These are phyloP conservation scores for Leccinum subatratum DNA, from an alignment of 1,284 basidiomycete genomes.

Conservation along the genomic window DNA sequence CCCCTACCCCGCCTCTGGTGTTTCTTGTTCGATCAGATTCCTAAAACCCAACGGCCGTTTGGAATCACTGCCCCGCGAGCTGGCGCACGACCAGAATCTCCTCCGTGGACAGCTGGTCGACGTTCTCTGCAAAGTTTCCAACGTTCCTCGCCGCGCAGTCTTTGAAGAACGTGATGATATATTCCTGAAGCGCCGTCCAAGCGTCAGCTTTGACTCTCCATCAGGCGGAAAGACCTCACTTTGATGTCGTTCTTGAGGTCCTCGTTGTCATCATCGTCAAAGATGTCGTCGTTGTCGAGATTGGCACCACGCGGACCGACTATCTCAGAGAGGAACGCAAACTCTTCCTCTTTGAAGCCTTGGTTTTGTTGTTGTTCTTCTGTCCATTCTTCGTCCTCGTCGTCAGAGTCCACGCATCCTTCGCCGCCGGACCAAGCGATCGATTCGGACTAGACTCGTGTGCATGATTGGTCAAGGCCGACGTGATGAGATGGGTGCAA, in stretches of 20 bases:
- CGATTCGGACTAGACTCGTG: conserved; percentile 65
- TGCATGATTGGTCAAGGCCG: conserved; percentile 89
- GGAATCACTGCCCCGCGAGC: conserved; percentile 39
- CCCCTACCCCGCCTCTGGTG: not conserved
- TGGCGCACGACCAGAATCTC: conserved; percentile 66
- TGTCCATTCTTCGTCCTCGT: conserved; percentile 86
- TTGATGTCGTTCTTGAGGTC: conserved; percentile 84
- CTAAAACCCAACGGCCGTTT: not conserved
- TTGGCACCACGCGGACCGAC: conserved; percentile 63
- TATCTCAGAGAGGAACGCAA: conserved; percentile 65
- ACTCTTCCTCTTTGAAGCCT: conserved; percentile 58
- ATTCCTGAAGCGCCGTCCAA: conserved; percentile 42
- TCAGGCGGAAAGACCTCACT: conserved; percentile 40
- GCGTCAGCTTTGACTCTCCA: not conserved
- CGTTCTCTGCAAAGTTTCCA: conserved; percentile 60
- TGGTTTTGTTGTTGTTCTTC: conserved; percentile 66
- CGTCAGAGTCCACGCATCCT: conserved; percentile 66
- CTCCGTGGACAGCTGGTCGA: conserved; percentile 62
- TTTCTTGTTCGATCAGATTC: not conserved
- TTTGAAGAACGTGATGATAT: conserved; percentile 64
- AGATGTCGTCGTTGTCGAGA: conserved; percentile 68
- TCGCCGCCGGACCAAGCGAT: conserved; percentile 56
- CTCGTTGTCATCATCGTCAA: conserved; percentile 73
- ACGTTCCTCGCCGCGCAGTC: conserved; percentile 65
- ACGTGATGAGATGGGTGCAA: conserved; percentile 93